Conservation (phyloP, 2,329 filamentous ascomycete species). For the Sporothrix brasiliensis region DNA sequence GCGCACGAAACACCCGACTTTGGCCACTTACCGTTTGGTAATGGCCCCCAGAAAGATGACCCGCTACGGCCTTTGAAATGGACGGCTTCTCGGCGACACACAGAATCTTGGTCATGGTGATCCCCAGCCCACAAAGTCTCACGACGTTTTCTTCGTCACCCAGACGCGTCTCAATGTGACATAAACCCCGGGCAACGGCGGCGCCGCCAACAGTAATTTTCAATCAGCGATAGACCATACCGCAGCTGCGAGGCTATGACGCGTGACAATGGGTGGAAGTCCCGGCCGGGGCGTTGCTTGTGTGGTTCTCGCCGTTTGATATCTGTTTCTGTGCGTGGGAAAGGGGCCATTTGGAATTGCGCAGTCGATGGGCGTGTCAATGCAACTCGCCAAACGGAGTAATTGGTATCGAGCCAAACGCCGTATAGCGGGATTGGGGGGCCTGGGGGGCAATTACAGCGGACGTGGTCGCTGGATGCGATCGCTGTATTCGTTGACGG, state of each 20-base stretch:
- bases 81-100: slow-evolving; percentile 75
- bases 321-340: not conserved
- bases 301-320: slow-evolving; percentile 8
- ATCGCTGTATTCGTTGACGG: slow-evolving; percentile 1
- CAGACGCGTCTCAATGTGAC: slow-evolving; percentile 21
- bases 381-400: not conserved
- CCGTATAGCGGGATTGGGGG: not conserved
- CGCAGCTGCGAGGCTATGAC: slow-evolving; percentile 24
- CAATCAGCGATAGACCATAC: not conserved
- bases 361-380: not conserved
- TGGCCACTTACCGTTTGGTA: slow-evolving; percentile 65
- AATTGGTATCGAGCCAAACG: not conserved
- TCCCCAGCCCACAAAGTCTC: not conserved
- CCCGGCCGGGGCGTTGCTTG: not conserved
- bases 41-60: slow-evolving; percentile 79
- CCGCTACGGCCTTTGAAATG: slow-evolving; percentile 91
- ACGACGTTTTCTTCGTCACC: not conserved
- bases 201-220: not conserved
- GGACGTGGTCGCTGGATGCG: not conserved
- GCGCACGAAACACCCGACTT: not conserved
- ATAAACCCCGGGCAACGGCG: slow-evolving; percentile 7
- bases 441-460: not conserved
- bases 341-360: slow-evolving; percentile 8
- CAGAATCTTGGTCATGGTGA: slow-evolving; percentile 55
- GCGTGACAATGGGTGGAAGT: slow-evolving; percentile 23